Percentiles rank a stretch among this genome's conserved stretches.
phyloP scores from a whole-genome alignment of 352 stramenopile species.

The Saprolegnia diclina region DNA sequence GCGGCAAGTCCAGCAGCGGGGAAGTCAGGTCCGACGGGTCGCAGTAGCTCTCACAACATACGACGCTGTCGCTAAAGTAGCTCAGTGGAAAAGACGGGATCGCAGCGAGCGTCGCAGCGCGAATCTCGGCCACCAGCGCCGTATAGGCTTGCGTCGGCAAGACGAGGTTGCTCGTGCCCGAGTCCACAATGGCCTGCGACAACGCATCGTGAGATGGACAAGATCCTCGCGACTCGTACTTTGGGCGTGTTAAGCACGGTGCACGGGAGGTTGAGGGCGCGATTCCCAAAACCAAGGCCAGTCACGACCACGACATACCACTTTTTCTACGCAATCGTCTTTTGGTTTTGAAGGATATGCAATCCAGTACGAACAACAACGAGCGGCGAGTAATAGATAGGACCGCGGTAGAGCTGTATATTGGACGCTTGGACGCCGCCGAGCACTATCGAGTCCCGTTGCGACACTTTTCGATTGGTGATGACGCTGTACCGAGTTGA shows the following conservation, averaged over 20 bases:
- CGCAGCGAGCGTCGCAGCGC: conserved; percentile 45
- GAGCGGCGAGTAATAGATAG: conserved; percentile 66
- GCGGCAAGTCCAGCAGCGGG: conserved; percentile 53
- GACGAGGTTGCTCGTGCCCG: conserved; percentile 73
- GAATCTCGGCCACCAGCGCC: conserved; percentile 49
- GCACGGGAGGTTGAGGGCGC: conserved; percentile 48
- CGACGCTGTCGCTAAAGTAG: conserved; percentile 65
- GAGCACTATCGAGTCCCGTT: conserved; percentile 47
- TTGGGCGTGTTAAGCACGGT: conserved; percentile 59
- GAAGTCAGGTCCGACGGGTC: conserved; percentile 57
- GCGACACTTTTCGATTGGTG: conserved; percentile 37
- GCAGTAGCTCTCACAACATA: conserved; percentile 64
- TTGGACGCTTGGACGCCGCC: conserved; percentile 45
- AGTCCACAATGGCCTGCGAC: conserved; percentile 67
- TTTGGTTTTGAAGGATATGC: background rate
- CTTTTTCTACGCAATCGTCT: conserved; percentile 35
- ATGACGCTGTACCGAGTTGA: conserved; percentile 24
- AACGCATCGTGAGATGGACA: background rate
- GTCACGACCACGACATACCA: conserved; percentile 78
- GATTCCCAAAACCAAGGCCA: conserved; percentile 46
- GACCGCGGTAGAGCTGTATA: conserved; percentile 50
- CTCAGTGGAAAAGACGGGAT: conserved; percentile 37
- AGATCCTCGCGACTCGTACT: conserved; percentile 1
- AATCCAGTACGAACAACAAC: conserved; percentile 29
- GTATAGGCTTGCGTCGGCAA: conserved; percentile 64